Base-by-base conservation (phyloP, 2,329 filamentous ascomycete species). In the Thelonectria discophora region DNA sequence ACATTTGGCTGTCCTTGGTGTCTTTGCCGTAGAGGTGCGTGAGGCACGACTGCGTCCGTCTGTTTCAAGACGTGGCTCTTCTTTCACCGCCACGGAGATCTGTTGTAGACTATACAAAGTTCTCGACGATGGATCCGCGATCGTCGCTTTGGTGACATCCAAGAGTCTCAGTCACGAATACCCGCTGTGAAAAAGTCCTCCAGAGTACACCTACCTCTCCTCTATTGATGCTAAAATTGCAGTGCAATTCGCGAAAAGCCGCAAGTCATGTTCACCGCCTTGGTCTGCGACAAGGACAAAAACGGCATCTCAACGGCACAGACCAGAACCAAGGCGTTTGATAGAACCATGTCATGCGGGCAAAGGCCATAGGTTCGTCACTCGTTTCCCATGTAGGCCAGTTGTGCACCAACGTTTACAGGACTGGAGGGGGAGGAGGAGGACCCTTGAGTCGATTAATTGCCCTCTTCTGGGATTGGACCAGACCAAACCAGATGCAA, bases 81-180 rank as follows among this genome's bases (percentile, higher is more conserved):
- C 12, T 34, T 58, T 62, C 60, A 62, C 60, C 60, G 60, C 60
- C 55, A 47, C 37, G 45, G 21, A n/a, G 30, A n/a, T n/a, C n/a
- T n/a, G n/a, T n/a, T n/a, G n/a, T n/a, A n/a, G n/a, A n/a, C n/a
- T n/a, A n/a, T n/a, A n/a, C n/a, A n/a, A n/a, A n/a, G n/a, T n/a
- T 40, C 27, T 47, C 32, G 42, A 49, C n/a, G 18, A 24, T n/a
- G 43, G 37, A 51, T 50, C 37, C 34, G 30, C 20, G 46, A 62
- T 58, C 55, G 46, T 43, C 54, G 20, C n/a, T 47, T 27, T 47
- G 39, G 21, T n/a, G 17, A 24, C 24, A 7, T 24, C 7, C 4
- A 7, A 24, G n/a, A 57, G 42, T 43, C 39, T 15, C 32, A 50
- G 24, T 24, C 21, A 24, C 27, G 24, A 40, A 32, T 27, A 30